phyloP scores from a whole-genome alignment of 495 filamentous ascomycete genomes.

The Aspergillus ostianus region DNA sequence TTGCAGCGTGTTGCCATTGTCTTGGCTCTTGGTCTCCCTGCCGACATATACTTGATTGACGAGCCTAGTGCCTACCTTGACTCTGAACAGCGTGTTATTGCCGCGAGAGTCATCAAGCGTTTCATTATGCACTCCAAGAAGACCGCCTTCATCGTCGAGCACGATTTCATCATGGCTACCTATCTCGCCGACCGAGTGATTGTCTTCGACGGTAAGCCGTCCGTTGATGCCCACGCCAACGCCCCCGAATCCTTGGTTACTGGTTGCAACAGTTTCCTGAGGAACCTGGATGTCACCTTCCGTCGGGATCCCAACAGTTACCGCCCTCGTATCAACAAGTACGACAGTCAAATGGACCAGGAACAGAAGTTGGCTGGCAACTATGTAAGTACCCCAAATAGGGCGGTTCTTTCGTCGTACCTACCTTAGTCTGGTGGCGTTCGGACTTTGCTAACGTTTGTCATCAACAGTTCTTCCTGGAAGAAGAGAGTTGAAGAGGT shows the following conservation, averaged over 20 bases:
- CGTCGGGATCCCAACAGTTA: conserved; percentile 95
- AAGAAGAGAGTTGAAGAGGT: conserved; percentile 81
- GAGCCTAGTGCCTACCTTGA: conserved; percentile 94
- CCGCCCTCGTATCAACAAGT: conserved; percentile 97
- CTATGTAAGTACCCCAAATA: conserved; percentile 60
- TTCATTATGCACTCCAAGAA: conserved; percentile 99
- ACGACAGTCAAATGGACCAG: conserved; percentile 90
- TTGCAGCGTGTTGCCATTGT: conserved; percentile 98
- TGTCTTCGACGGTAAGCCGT: conserved; percentile 93
- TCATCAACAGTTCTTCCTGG: conserved; percentile 71
- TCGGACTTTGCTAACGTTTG: conserved; percentile 4
- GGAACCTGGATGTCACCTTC: conserved; percentile 96
- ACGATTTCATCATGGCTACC: conserved; percentile 99
- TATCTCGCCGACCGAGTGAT: conserved; percentile 98
- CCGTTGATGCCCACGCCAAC: conserved; percentile 83
- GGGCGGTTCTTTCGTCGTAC: background rate
- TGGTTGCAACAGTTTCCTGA: conserved; percentile 94
- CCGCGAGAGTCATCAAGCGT: conserved; percentile 94
- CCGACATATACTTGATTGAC: conserved; percentile 98
- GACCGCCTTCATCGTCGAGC: conserved; percentile 97
- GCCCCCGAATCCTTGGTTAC: conserved; percentile 87
- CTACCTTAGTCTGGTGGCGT: background rate
- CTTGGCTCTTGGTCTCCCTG: conserved; percentile 89
- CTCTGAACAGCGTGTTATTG: conserved; percentile 98
- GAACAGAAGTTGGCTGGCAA: conserved; percentile 94